These are phyloP conservation scores for Eucalyptus cloeziana DNA, from an alignment of 345 rosid genomes.

Conservation along the genomic window DNA sequence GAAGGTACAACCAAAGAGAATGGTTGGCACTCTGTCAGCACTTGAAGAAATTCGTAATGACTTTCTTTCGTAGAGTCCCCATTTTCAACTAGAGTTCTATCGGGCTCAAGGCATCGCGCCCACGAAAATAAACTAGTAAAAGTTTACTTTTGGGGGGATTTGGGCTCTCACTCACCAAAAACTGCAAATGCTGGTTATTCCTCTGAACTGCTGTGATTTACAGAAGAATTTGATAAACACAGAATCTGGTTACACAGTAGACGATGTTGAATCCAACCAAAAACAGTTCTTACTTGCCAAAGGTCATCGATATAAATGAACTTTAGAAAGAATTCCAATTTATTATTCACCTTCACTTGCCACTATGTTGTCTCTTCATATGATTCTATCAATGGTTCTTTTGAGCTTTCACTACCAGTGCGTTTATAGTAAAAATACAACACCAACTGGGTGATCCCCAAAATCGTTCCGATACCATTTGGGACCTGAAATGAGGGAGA, in stretches of 20 bases:
- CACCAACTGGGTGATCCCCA: constrained; percentile 60
- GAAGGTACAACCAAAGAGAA: background rate
- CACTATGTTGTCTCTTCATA: constrained; percentile 8
- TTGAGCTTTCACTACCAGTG: constrained; percentile 14
- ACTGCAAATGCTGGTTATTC: background rate
- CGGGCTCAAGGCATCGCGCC: background rate
- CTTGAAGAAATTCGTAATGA: background rate
- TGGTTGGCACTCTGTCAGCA: background rate
- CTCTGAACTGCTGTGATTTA: background rate
- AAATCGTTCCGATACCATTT: constrained; percentile 65
- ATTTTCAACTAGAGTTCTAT: background rate
- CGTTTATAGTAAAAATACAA: constrained; percentile 50
- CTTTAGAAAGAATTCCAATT: background rate
- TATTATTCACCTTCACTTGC: background rate
- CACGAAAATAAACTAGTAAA: background rate
- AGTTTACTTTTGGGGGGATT: background rate
- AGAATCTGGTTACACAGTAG: background rate
- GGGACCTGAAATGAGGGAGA: constrained; percentile 46
- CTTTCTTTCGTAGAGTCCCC: background rate
- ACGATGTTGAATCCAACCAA: background rate
- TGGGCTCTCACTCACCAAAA: background rate
- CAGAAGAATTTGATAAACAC: background rate
- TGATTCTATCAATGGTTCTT: constrained; percentile 47
- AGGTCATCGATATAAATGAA: background rate
- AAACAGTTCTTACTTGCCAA: background rate